Percentiles rank a stretch among this genome's conserved stretches.
Evolutionary conservation across 2,329 filamentous ascomycete genomes (phyloP).

Genomic region (Calonectria leucothoes): DNA sequence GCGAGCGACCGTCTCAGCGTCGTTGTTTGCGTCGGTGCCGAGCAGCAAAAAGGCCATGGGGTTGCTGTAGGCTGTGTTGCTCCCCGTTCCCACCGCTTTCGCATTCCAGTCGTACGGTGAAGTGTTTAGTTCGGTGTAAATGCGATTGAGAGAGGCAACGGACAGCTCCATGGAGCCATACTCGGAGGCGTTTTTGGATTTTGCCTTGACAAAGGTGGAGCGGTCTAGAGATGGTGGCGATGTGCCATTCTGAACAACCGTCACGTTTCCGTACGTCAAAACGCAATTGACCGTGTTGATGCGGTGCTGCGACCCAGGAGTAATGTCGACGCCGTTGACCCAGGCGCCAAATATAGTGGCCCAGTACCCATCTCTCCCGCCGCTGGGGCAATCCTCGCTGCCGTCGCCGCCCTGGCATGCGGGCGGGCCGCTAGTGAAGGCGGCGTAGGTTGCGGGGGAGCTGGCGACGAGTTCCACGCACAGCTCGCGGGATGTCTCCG

Average conservation of each 20-base stretch:
- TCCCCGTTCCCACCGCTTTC: not conserved
- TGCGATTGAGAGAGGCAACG: not conserved
- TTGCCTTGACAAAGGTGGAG: not conserved
- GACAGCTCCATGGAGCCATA: not conserved
- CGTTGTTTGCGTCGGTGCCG: conserved; percentile 13
- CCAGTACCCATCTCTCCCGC: conserved; percentile 6
- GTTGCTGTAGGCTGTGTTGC: conserved; percentile 12
- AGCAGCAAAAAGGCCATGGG: conserved; percentile 16
- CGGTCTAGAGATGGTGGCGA: conserved; percentile 13
- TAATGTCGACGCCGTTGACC: conserved; percentile 17
- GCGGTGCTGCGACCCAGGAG: not conserved
- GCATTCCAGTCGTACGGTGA: conserved; percentile 21
- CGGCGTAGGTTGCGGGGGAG: conserved; percentile 13
- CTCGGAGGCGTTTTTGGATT: not conserved
- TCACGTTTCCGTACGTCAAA: conserved; percentile 25
- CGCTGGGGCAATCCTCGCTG: not conserved
- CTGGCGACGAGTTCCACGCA: conserved; percentile 3
- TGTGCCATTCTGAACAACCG: conserved; percentile 20
- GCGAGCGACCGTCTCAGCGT: conserved; percentile 20
- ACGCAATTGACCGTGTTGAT: conserved; percentile 23
- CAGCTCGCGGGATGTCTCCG: not conserved
- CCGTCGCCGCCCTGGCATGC: not conserved
- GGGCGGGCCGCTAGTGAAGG: conserved; percentile 12
- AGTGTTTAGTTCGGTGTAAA: conserved; percentile 14
- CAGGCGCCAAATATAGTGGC: conserved; percentile 22